Evolutionary conservation across 2,329 filamentous ascomycete genomes (phyloP), one percentile per base, ranked within the genome.

Genomic region (Seiridium unicorne): DNA sequence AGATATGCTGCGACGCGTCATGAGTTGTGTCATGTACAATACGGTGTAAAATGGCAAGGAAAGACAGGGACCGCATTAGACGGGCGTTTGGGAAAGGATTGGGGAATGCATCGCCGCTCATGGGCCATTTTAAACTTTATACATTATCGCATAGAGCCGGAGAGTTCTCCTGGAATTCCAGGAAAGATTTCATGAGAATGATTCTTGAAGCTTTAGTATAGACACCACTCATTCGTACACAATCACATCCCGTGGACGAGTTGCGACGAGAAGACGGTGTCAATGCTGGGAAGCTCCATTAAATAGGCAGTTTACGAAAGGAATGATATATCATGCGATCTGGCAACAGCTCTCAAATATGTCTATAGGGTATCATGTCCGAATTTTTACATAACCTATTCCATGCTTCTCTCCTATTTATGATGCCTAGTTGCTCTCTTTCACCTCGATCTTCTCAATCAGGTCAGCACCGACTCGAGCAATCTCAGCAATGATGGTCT

Each of bases 401-500:
- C 35, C 18, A 13, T 51, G 13, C 26, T 60, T 44, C 6, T 40
- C 34, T 5, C 42, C 46, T 3, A 18, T 36, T 60, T 31, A 35
- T 9, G 11, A 60, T 35, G 58, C 57, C 51, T 47, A 64, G 32
- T 63, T 58, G 55, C 65, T 62, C 32, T 67, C 67, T 44, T 61
- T 65, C 3, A 68, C 68, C 7, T 83, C 83, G 63, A 82, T 85
- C 55, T 79, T 77, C 64, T 86, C 84, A 36, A 85, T 81, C 73
- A 97, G 70, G 60, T 88, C 84, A 1, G 85, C 87, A 7, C 87
- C 87, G 46, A 89, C 78, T 62, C 87, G 84, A 47, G 85, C 85
- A 72, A 96, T 91, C 76, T 95, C 92, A 38, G 86, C 79, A 55
- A 93, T 68, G 4, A 95, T 85, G 0, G 83, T 88, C 47, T 80